Evolutionary conservation across 1,284 basidiomycete species (phyloP).

Genomic region (Entoloma clypeatum): DNA sequence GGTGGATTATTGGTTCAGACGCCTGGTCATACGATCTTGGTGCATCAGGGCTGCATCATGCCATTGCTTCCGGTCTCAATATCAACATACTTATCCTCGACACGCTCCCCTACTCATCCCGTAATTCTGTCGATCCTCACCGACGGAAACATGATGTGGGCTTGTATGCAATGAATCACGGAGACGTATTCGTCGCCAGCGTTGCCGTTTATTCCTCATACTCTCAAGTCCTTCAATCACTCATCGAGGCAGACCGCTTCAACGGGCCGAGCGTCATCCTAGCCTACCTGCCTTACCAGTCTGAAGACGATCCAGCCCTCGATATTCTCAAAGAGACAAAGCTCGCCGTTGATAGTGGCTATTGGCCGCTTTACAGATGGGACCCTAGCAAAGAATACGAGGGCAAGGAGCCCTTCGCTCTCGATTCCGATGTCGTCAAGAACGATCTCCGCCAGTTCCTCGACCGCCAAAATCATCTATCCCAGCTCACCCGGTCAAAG

Average conservation of each 20-base stretch:
- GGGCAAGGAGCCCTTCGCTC: conserved; percentile 83
- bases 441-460: conserved; percentile 94
- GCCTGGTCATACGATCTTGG: conserved; percentile 98
- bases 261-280: conserved; percentile 90
- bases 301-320: conserved; percentile 76
- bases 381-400: conserved; percentile 78
- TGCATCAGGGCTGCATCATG: conserved; percentile 94
- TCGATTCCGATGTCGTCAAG: conserved; percentile 94
- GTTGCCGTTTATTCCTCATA: conserved; percentile 96
- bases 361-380: conserved; percentile 99
- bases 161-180: conserved; percentile 98
- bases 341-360: conserved; percentile 92
- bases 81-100: conserved; percentile 97
- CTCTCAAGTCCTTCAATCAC: conserved; percentile 88
- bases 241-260: conserved; percentile 91
- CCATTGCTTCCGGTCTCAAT: conserved; percentile 86
- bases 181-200: conserved; percentile 93
- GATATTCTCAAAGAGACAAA: conserved; percentile 96
- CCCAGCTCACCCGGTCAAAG: conserved; percentile 80
- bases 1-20: conserved; percentile 98
- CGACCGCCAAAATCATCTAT: conserved; percentile 94
- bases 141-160: conserved; percentile 91
- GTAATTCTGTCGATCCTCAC: conserved; percentile 66
- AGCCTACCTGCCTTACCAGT: conserved; percentile 89
- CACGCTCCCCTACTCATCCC: conserved; percentile 81